Percentiles rank a stretch among this genome's conserved stretches.
Evolutionary conservation across 129 eudicot species (phyloP).

Genomic region (Helichrysum umbraculigerum): DNA sequence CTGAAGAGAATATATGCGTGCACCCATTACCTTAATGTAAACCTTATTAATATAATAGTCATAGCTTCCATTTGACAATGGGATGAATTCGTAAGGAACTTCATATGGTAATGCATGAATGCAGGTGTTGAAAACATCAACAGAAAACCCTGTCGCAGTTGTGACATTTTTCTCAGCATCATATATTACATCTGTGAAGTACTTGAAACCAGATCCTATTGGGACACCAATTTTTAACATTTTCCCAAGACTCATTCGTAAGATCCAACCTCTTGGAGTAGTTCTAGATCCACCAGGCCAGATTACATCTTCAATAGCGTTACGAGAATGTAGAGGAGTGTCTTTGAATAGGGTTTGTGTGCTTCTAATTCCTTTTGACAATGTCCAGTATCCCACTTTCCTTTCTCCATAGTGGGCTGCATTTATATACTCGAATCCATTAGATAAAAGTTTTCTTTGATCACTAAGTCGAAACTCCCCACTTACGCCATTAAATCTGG

Average conservation of each 20-base stretch:
- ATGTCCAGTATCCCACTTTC: neutral
- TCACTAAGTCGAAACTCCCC: conserved; percentile 38
- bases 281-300: conserved; percentile 1
- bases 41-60: conserved; percentile 41
- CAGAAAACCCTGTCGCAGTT: conserved; percentile 32
- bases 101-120: conserved; percentile 17
- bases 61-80: conserved; percentile 19
- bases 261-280: neutral
- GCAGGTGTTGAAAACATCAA: conserved; percentile 41
- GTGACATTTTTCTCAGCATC: neutral
- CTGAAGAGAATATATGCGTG: too few species aligned
- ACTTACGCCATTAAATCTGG: conserved; percentile 35
- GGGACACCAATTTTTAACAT: conserved; percentile 32
- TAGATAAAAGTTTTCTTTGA: conserved; percentile 20
- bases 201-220: neutral
- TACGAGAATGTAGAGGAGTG: too few species aligned
- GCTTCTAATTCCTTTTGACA: too few species aligned
- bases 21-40: conserved; percentile 32
- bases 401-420: conserved; percentile 35
- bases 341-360: too few species aligned
- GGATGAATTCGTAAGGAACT: conserved; percentile 29
- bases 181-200: conserved; percentile 13
- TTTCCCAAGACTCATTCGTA: neutral
- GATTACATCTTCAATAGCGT: too few species aligned
- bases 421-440: conserved; percentile 35